phyloP scores from a whole-genome alignment of 106 monocot genomes.

The Vanilla planifolia region DNA sequence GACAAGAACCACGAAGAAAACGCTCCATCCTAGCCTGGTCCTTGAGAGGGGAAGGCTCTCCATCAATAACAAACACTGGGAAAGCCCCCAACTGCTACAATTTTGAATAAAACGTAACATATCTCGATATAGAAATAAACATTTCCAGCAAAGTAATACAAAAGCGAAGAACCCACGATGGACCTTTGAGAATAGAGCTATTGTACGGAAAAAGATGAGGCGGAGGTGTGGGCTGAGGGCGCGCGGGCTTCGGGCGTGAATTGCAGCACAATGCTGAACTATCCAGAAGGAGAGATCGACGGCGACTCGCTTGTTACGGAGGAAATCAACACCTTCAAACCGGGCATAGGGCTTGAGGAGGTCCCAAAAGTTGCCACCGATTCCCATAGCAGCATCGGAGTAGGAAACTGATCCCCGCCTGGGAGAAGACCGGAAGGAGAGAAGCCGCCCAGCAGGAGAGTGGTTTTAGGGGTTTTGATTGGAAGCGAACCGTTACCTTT shows the following conservation, averaged over 20 bases:
- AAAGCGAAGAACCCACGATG: background rate
- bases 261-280: conserved; percentile 75
- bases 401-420: too few relatives aligned
- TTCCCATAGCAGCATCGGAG: conserved; percentile 86
- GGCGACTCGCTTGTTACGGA: conserved; percentile 84
- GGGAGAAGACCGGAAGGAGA: too few relatives aligned
- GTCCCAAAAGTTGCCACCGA: conserved; percentile 91
- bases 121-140: background rate
- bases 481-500: too few relatives aligned
- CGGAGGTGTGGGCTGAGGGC: conserved; percentile 72
- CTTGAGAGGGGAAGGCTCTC: conserved; percentile 78
- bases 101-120: background rate
- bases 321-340: conserved; percentile 66
- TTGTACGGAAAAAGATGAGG: conserved; percentile 85
- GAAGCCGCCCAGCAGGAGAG: too few relatives aligned
- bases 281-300: conserved; percentile 99
- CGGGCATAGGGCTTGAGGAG: conserved; percentile 83
- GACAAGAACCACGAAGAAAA: conserved; percentile 60
- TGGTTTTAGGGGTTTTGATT: too few relatives aligned
- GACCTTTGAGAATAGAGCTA: conserved; percentile 90
- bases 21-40: conserved; percentile 67
- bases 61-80: conserved; percentile 94
- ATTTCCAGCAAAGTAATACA: background rate
- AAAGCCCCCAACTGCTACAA: conserved; percentile 69
- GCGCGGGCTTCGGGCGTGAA: conserved; percentile 22